These are phyloP conservation scores for Cercis canadensis DNA, from an alignment of 306 rosid species.

Conservation along the genomic window DNA sequence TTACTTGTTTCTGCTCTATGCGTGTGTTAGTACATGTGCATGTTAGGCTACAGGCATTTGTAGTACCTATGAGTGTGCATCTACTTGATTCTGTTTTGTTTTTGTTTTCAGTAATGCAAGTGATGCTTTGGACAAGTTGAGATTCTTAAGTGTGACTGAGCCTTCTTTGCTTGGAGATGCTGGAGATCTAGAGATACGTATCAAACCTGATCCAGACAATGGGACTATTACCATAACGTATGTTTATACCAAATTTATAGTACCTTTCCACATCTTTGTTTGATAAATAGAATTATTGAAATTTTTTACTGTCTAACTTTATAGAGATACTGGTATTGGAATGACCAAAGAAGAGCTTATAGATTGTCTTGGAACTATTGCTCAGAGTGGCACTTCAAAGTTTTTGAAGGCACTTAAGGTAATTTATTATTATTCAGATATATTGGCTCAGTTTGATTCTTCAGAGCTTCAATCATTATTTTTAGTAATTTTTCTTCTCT, in stretches of 20 bases:
- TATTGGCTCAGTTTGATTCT: background rate
- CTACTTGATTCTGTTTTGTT: constrained; percentile 5
- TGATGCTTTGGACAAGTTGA: constrained; percentile 95
- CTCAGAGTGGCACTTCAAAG: constrained; percentile 99
- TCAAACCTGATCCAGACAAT: constrained; percentile 84
- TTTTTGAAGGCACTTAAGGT: constrained; percentile 96
- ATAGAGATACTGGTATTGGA: constrained; percentile 95
- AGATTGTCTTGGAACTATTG: constrained; percentile 98
- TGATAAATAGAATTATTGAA: constrained; percentile 19
- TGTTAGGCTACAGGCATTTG: background rate
- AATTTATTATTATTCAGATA: background rate
- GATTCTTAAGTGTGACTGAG: constrained; percentile 96
- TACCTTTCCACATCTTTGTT: background rate
- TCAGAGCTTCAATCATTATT: constrained; percentile 12
- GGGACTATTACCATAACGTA: constrained; percentile 91
- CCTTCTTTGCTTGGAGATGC: constrained; percentile 93
- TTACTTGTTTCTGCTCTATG: background rate
- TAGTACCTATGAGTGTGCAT: background rate
- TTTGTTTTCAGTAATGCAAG: constrained; percentile 74
- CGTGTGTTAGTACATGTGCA: background rate
- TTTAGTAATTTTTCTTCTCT: background rate
- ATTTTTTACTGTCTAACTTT: constrained; percentile 14
- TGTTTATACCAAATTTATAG: constrained; percentile 19
- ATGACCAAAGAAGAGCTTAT: constrained; percentile 93
- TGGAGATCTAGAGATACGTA: constrained; percentile 85